Base-by-base conservation (phyloP, 768 basidiomycete genomes). In the Russula dissimulans region DNA sequence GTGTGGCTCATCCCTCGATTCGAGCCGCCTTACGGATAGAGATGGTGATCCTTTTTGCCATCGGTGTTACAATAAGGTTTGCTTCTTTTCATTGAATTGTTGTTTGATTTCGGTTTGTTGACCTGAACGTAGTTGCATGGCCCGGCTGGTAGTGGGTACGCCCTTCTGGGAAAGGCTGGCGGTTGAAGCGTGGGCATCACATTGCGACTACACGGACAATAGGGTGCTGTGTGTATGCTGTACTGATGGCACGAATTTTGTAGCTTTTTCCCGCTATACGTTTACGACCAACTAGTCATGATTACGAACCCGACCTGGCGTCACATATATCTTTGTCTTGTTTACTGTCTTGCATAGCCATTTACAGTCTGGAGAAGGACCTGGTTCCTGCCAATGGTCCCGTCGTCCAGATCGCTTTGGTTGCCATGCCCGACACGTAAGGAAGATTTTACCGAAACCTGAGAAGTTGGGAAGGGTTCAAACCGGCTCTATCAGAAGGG, bases 91-190 rank as follows among this genome's bases (percentile, higher is more conserved):
- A 18, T 36, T 46, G 18, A 12, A 31, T 15, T 39, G 17, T 36
- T 42, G 34, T 12, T 15, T 41, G 3, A 34, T 15, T 26, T 57
- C 36, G 15, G 38, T 55, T 53, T 49, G 43, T 42, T 26, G n/a
- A 10, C 7, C 34, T 8, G 18, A 26, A 42, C 11, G 6, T 63
- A 91, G 89, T 72, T 83, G 60, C 80, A 89, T 66, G 88, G 88
- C 5, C 88, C 88, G 0, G 81, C 81, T 68, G 88, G 88, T 22
- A 78, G 74, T 59, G 89, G 88, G 26, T 90, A 90, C 69, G 89
- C 87, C n/a, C 69, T 90, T 38, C 71, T 86, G 3, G 81, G 81
- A 32, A 79, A 78, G 61, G 72, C 76, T 0, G 79, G 80, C 32
- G 76, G 76, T 55, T 80, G 63, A 71, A 54, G 41, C 17, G 22